Evolutionary conservation across 805 yeast genomes (phyloP).

Genomic region (Hanseniaspora vineae): DNA sequence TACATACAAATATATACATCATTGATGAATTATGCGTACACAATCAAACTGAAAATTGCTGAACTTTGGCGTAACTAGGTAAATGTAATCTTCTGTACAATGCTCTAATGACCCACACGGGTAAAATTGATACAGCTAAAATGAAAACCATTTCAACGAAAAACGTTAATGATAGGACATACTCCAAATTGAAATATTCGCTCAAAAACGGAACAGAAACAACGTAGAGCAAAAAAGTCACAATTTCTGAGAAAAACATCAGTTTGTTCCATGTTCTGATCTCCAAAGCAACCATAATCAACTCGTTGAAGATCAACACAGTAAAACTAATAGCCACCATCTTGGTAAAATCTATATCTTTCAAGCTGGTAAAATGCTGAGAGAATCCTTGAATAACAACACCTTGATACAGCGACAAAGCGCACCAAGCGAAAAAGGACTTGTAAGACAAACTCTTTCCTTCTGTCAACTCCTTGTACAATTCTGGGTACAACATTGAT

Average conservation of each 20-base stretch:
- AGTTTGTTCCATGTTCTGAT: constrained; percentile 80
- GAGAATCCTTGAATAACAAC: constrained; percentile 68
- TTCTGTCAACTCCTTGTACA: constrained; percentile 80
- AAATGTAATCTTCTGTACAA: constrained; percentile 71
- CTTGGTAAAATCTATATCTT: constrained; percentile 37
- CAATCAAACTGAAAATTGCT: constrained; percentile 38
- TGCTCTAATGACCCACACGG: constrained; percentile 79
- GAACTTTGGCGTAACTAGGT: constrained; percentile 95
- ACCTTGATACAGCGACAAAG: constrained; percentile 87
- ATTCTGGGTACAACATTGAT: constrained; percentile 85
- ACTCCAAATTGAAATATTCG: constrained; percentile 74
- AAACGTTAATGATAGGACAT: constrained; percentile 44
- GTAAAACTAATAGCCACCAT: constrained; percentile 86
- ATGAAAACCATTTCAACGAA: constrained; percentile 59
- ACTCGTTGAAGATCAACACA: constrained; percentile 68
- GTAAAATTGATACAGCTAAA: constrained; percentile 59
- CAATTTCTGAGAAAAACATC: constrained; percentile 61
- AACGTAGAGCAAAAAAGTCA: constrained; percentile 54
- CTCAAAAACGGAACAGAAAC: constrained; percentile 70
- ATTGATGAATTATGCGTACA: no score
- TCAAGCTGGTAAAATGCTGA: constrained; percentile 61
- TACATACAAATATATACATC: not conserved
- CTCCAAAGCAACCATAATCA: constrained; percentile 86
- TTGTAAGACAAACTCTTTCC: constrained; percentile 78
- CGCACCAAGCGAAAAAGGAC: constrained; percentile 86